Conservation (phyloP, 805 yeast genomes). For the Wickerhamomyces subpelliculosus region DNA sequence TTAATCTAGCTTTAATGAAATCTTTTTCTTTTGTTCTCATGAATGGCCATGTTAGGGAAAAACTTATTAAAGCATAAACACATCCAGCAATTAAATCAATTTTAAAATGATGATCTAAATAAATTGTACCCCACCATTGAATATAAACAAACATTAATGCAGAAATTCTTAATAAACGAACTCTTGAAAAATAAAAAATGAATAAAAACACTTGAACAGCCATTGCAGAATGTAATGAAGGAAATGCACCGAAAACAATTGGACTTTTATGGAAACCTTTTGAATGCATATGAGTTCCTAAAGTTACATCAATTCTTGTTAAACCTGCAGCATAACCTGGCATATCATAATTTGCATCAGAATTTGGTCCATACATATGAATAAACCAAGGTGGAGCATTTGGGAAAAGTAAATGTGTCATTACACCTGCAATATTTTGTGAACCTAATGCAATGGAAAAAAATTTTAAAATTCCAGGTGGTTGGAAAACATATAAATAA, state of each 20-base stretch:
- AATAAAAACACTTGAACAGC: slow-evolving; percentile 40
- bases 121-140: slow-evolving; percentile 75
- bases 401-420: slow-evolving; percentile 57
- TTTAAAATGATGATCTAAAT: slow-evolving; percentile 68
- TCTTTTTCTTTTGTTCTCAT: slow-evolving; percentile 26
- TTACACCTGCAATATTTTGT: slow-evolving; percentile 53
- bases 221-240: slow-evolving; percentile 60
- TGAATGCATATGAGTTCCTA: slow-evolving; percentile 54
- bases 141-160: slow-evolving; percentile 39
- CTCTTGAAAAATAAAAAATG: slow-evolving; percentile 35
- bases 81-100: slow-evolving; percentile 53
- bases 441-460: slow-evolving; percentile 50
- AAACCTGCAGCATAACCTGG: slow-evolving; percentile 69
- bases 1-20: slow-evolving; percentile 25
- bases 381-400: slow-evolving; percentile 75
- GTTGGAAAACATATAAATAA: slow-evolving; percentile 59
- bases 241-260: slow-evolving; percentile 62
- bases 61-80: slow-evolving; percentile 40
- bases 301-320: slow-evolving; percentile 53
- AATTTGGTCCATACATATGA: slow-evolving; percentile 51
- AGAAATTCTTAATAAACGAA: slow-evolving; percentile 20
- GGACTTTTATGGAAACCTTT: slow-evolving; percentile 62
- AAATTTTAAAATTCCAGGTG: slow-evolving; percentile 52
- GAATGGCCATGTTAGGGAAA: slow-evolving; percentile 32
- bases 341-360: slow-evolving; percentile 50